A percentile compares a stretch with the other conserved stretches of the same genome.
Evolutionary conservation across 805 yeast genomes (phyloP).

Genomic region (Suhomyces xylopsoci): DNA sequence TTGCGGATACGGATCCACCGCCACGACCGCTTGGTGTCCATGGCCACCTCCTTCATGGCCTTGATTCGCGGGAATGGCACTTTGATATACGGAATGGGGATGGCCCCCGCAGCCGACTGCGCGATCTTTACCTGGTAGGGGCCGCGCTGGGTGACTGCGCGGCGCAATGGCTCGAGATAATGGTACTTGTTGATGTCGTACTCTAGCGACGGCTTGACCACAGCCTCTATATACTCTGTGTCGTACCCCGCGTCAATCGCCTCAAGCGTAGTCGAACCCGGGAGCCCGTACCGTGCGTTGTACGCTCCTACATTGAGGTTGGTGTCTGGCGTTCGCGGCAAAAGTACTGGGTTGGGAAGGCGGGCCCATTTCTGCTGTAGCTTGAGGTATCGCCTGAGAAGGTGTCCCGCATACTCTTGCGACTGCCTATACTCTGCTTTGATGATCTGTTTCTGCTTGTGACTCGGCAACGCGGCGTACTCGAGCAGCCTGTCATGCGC

Average conservation of each 20-base stretch:
- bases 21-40: conserved; percentile 32
- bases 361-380: conserved; percentile 21
- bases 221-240: conserved; percentile 25
- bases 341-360: conserved; percentile 31
- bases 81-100: conserved; percentile 25
- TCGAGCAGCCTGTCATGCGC: background rate
- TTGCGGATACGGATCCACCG: conserved; percentile 18
- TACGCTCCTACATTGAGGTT: conserved; percentile 8
- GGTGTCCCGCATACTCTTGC: conserved; percentile 12
- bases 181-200: conserved; percentile 29
- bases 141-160: conserved; percentile 30
- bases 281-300: conserved; percentile 13
- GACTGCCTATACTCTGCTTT: conserved; percentile 11
- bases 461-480: background rate
- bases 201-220: conserved; percentile 33
- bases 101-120: conserved; percentile 30
- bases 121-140: conserved; percentile 32
- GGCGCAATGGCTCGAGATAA: conserved; percentile 16
- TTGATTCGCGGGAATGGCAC: conserved; percentile 19
- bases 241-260: conserved; percentile 30
- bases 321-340: conserved; percentile 25
- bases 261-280: conserved; percentile 21
- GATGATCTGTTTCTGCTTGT: conserved; percentile 12
- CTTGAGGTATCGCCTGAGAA: conserved; percentile 28
- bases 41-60: conserved; percentile 24